Percentiles rank a stretch among this genome's conserved stretches.
These are phyloP conservation scores for Hypoxylon subgilvum DNA, from an alignment of 495 filamentous ascomycete genomes.

Conservation along the genomic window DNA sequence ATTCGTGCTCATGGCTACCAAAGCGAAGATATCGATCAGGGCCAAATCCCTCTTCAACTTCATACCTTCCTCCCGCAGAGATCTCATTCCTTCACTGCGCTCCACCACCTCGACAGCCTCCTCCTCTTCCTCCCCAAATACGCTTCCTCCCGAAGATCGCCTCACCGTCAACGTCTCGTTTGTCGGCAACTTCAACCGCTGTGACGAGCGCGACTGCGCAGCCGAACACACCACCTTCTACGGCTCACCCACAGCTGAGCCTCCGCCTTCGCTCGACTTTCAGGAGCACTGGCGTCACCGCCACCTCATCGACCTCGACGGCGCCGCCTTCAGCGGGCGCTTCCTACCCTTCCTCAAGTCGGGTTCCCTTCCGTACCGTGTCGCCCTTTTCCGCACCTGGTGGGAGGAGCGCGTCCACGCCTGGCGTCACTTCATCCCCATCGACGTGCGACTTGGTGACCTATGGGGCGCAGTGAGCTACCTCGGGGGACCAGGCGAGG, in stretches of 20 bases:
- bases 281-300: constrained; percentile 56
- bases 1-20: constrained; percentile 65
- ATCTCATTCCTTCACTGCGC: background rate
- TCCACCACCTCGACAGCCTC: background rate
- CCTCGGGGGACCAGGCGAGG: constrained; percentile 47
- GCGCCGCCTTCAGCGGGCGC: constrained; percentile 64
- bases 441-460: constrained; percentile 70
- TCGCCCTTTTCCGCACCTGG: constrained; percentile 75
- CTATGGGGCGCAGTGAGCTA: constrained; percentile 67
- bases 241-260: constrained; percentile 59
- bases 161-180: constrained; percentile 34
- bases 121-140: background rate
- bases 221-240: constrained; percentile 60
- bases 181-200: constrained; percentile 59
- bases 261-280: constrained; percentile 42
- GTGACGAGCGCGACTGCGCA: constrained; percentile 37
- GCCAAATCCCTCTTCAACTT: constrained; percentile 22
- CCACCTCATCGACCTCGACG: constrained; percentile 73
- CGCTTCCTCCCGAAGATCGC: background rate
- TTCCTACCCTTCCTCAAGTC: constrained; percentile 71
- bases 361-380: constrained; percentile 67
- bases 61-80: constrained; percentile 6
- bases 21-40: constrained; percentile 35
- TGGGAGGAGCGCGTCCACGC: constrained; percentile 71
- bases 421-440: constrained; percentile 79